Evolutionary conservation across 163 green algal species (phyloP).

Genomic region (Prototheca cutis): DNA sequence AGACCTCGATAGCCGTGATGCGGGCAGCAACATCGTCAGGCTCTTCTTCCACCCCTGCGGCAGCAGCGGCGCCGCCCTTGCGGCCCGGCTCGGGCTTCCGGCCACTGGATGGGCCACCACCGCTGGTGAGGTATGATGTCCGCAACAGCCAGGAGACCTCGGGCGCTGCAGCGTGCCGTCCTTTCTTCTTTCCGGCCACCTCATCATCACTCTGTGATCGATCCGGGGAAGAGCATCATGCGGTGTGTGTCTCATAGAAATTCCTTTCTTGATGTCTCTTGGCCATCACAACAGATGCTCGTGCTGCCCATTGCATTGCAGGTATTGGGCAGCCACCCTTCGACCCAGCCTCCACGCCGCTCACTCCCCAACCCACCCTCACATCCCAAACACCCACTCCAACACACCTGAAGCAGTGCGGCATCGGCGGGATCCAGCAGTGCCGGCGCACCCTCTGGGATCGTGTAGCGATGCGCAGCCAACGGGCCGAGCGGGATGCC

Average conservation of each 20-base stretch:
- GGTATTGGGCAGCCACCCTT: too few species aligned
- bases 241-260: background rate
- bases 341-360: too few species aligned
- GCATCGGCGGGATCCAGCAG: constrained; percentile 38
- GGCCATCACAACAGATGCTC: too few species aligned
- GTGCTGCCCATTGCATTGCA: too few species aligned
- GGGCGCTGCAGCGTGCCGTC: background rate
- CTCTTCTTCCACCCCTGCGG: constrained; percentile 7
- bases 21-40: constrained; percentile 10
- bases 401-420: constrained; percentile 34
- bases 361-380: too few species aligned
- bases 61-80: background rate
- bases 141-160: constrained; percentile 59
- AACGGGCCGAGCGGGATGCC: constrained; percentile 51
- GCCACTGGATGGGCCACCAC: background rate
- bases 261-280: too few species aligned
- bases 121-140: constrained; percentile 53
- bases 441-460: constrained; percentile 10
- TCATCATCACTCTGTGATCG: constrained; percentile 13
- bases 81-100: background rate
- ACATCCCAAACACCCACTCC: too few species aligned
- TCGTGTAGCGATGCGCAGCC: constrained; percentile 44
- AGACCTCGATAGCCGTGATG: constrained; percentile 25
- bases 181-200: too few species aligned
- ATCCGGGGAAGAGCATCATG: background rate